phyloP scores from a whole-genome alignment of 2,329 filamentous ascomycete species.

The Microdochium bolleyi region DNA sequence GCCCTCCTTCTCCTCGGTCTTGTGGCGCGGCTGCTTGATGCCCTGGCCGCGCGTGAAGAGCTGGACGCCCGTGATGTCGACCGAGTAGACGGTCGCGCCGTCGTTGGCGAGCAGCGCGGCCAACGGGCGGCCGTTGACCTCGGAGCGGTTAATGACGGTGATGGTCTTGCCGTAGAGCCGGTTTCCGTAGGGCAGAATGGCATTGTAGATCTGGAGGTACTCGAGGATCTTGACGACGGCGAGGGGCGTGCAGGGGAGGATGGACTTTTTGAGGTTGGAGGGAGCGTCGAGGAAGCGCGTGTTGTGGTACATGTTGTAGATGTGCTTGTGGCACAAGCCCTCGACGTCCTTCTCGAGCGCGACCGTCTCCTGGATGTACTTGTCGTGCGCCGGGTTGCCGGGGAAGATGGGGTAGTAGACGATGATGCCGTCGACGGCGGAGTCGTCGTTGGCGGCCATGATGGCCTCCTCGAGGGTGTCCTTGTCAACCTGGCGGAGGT shows the following conservation, averaged over 20 bases:
- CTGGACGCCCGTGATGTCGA: slow-evolving; percentile 87
- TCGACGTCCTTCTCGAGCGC: slow-evolving; percentile 90
- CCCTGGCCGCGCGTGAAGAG: slow-evolving; percentile 86
- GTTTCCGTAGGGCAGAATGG: slow-evolving; percentile 86
- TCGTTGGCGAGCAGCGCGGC: slow-evolving; percentile 94
- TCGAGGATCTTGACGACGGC: slow-evolving; percentile 97
- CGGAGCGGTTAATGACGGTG: slow-evolving; percentile 91
- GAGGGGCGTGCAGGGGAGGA: slow-evolving; percentile 90
- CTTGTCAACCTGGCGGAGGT: slow-evolving; percentile 75
- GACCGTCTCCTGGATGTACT: slow-evolving; percentile 93
- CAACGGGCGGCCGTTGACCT: slow-evolving; percentile 89
- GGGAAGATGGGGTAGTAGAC: slow-evolving; percentile 97
- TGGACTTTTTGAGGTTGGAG: slow-evolving; percentile 73
- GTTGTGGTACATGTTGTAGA: slow-evolving; percentile 99
- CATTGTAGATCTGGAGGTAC: slow-evolving; percentile 93
- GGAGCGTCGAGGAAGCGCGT: slow-evolving; percentile 84
- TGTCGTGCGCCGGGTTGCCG: slow-evolving; percentile 73
- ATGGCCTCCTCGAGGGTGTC: slow-evolving; percentile 87
- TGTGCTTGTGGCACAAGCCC: slow-evolving; percentile 84
- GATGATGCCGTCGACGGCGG: slow-evolving; percentile 77
- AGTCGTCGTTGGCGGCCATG: slow-evolving; percentile 74
- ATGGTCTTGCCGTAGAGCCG: slow-evolving; percentile 88
- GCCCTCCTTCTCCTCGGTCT: slow-evolving; percentile 75
- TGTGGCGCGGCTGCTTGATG: slow-evolving; percentile 76
- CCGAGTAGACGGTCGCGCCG: slow-evolving; percentile 88